A percentile compares a stretch with the other conserved stretches of the same genome.
These are phyloP conservation scores for Taxillus chinensis DNA, from an alignment of 164 flowering plant genomes.

Conservation along the genomic window DNA sequence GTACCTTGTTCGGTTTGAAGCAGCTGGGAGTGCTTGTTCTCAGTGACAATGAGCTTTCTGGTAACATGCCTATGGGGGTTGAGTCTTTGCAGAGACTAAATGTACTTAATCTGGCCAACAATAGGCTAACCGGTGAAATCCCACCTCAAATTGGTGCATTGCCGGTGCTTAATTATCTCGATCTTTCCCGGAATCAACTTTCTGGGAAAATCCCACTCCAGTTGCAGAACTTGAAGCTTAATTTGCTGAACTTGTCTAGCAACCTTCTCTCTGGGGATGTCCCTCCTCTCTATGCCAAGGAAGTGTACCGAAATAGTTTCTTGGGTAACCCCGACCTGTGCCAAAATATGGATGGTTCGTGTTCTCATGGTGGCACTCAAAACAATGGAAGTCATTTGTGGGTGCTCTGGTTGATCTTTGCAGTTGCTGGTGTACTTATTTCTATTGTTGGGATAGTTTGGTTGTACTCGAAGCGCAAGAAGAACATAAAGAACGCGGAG, in stretches of 20 bases:
- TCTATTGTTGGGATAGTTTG: constrained; percentile 36
- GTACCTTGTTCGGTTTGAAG: constrained; percentile 26
- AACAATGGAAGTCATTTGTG: constrained; percentile 25
- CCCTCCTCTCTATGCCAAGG: constrained; percentile 40
- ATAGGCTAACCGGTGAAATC: constrained; percentile 37
- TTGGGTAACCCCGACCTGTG: constrained; percentile 64
- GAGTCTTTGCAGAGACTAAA: constrained; percentile 43
- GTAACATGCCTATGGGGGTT: constrained; percentile 39
- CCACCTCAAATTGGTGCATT: constrained; percentile 46
- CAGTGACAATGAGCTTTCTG: constrained; percentile 36
- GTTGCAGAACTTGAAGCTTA: constrained; percentile 60
- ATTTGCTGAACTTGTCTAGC: constrained; percentile 47
- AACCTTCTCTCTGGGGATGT: constrained; percentile 44
- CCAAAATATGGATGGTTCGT: constrained; percentile 34
- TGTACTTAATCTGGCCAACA: constrained; percentile 47
- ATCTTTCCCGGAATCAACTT: constrained; percentile 43
- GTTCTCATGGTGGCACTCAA: constrained; percentile 19
- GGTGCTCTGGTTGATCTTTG: constrained; percentile 40
- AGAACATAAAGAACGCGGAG: constrained; percentile 30
- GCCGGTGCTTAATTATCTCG: constrained; percentile 55
- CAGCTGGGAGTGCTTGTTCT: constrained; percentile 45
- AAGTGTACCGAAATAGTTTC: constrained; percentile 40
- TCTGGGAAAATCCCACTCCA: constrained; percentile 42
- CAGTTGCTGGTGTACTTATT: constrained; percentile 33
- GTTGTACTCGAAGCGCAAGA: constrained; percentile 39